Evolutionary conservation across 495 filamentous ascomycete species (phyloP).

Genomic region (Eremomyces bilateralis): DNA sequence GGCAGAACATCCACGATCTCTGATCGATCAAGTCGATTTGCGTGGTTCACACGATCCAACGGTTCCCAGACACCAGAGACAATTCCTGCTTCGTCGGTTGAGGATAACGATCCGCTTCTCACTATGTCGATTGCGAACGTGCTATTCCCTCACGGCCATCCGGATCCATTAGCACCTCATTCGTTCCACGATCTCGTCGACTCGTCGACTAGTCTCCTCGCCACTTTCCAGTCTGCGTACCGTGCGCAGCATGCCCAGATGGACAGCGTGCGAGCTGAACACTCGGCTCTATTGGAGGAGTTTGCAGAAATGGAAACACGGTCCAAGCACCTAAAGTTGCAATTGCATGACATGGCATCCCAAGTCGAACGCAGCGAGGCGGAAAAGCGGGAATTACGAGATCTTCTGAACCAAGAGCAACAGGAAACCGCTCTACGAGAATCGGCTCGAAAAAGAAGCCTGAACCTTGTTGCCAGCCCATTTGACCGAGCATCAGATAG

Average conservation of each 20-base stretch:
- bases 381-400: constrained; percentile 37
- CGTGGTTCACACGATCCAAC: no score
- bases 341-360: constrained; percentile 58
- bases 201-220: constrained; percentile 43
- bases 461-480: constrained; percentile 7
- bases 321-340: constrained; percentile 40
- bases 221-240: constrained; percentile 49
- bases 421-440: constrained; percentile 30
- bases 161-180: constrained; percentile 35
- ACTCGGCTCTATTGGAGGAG: constrained; percentile 45
- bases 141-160: constrained; percentile 33
- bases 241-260: constrained; percentile 36
- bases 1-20: no score
- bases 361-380: constrained; percentile 41
- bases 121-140: constrained; percentile 40
- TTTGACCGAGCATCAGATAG: no score
- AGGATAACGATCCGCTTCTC: constrained; percentile 45
- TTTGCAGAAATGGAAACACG: constrained; percentile 53
- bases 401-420: constrained; percentile 41
- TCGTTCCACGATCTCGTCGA: constrained; percentile 48
- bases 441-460: constrained; percentile 22
- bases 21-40: no score
- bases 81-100: no score
- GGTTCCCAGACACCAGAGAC: no score
- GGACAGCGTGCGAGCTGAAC: constrained; percentile 36